Percentiles rank a stretch among this genome's conserved stretches.
Evolutionary conservation across 2,329 filamentous ascomycete genomes (phyloP).

Genomic region (Chaetomium sp.): DNA sequence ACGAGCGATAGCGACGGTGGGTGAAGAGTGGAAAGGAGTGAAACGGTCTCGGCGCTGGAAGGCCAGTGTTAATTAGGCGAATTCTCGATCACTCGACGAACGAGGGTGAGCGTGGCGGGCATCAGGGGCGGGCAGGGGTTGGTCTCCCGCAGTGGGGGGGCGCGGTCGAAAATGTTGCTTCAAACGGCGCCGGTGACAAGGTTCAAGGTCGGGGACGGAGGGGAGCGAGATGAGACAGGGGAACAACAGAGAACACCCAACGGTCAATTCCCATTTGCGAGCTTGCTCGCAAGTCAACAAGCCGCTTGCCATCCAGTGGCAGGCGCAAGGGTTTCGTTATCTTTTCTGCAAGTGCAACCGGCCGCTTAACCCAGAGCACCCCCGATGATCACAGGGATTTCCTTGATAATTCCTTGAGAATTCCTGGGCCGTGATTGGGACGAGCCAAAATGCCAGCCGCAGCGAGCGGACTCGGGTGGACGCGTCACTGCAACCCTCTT

Average conservation of each 20-base stretch:
- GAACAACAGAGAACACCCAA: neutral
- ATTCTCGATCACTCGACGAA: constrained; percentile 5
- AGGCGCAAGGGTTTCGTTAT: neutral
- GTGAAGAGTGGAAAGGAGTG: neutral
- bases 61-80: constrained; percentile 15
- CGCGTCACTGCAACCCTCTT: neutral
- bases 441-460: neutral
- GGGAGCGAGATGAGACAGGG: constrained; percentile 25
- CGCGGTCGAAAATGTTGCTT: neutral
- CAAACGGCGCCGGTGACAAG: constrained; percentile 15
- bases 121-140: constrained; percentile 13
- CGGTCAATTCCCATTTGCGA: constrained; percentile 16
- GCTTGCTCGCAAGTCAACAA: neutral
- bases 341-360: neutral
- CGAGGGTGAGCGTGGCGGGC: constrained; percentile 1
- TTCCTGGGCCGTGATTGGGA: neutral
- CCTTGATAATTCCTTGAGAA: too few species aligned
- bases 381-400: neutral
- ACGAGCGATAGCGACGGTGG: constrained; percentile 12
- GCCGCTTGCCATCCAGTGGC: neutral
- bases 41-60: neutral
- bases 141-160: neutral
- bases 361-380: neutral
- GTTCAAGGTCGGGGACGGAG: neutral
- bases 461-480: neutral